Base-by-base conservation (phyloP, 306 rosid genomes). In the Betula pendula region DNA sequence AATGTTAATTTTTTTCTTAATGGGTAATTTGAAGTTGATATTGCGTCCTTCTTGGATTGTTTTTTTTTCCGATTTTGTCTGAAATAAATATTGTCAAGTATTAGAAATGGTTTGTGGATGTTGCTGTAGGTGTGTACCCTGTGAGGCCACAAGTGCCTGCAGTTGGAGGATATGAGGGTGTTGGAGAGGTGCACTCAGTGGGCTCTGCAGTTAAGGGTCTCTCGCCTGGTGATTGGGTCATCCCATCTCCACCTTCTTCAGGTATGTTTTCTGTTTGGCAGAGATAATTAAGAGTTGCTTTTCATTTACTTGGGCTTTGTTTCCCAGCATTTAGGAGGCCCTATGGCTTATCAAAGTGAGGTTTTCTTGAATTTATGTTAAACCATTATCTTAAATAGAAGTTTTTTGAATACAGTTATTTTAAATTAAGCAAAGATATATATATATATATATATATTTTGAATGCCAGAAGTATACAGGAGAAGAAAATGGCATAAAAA, bases 111-210 rank as follows among this genome's bases (percentile, higher is more conserved):
- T 35, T 16, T 62, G 55, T 74, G 0, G 58, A 53, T 22, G 68
- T 8, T 38, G 17, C 35, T 43, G 40, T 25, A 90, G 90, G 98
- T 51, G 96, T 95, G 5, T 95, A 95, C 76, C 97, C 96, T 0
- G 96, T 95, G 86, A 84, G 93, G 81, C 98, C 96, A 16, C 83
- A 88, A 47, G 90, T 82, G 24, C 98, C 98, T 3, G 97, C 98
- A 2, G 84, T 92, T 53, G 98, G 98, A 69, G 98, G 98, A 6
- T 82, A 92, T 31, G 98, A 95, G 85, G 98, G 98, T 42, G 91
- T 95, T 2, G 98, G 97, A 80, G 93, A 90, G 83, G 93, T 95
- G 44, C 79, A 84, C 42, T 85, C 87, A 0, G 92, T 95, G 3
- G 98, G 98, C 12, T 77, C 92, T 8, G 83, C 85, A 0, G 97